These are phyloP conservation scores for Cercospora zeina DNA, from an alignment of 2,329 filamentous ascomycete species.

Conservation along the genomic window DNA sequence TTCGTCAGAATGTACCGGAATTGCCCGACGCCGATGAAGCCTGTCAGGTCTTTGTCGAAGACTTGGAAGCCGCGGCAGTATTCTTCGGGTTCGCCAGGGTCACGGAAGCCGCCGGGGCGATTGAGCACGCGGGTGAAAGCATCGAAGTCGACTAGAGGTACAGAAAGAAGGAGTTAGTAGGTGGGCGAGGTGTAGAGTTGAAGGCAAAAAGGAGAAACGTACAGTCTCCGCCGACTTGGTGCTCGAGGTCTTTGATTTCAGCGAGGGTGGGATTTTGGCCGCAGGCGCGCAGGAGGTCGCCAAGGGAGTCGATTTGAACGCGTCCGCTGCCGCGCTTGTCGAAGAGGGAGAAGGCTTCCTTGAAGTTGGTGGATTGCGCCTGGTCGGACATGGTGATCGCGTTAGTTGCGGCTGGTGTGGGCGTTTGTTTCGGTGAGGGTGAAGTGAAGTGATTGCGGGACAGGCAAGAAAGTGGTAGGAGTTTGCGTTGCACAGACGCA, in stretches of 20 bases:
- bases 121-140: slow-evolving; percentile 96
- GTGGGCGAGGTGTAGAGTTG: not conserved
- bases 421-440: not conserved
- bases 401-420: slow-evolving; percentile 22
- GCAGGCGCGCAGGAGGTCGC: slow-evolving; percentile 92
- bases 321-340: slow-evolving; percentile 98
- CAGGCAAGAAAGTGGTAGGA: not conserved
- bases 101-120: slow-evolving; percentile 95
- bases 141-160: slow-evolving; percentile 82
- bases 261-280: slow-evolving; percentile 95
- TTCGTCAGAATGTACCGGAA: slow-evolving; percentile 97
- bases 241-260: slow-evolving; percentile 91
- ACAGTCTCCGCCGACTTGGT: slow-evolving; percentile 88
- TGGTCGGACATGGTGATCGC: slow-evolving; percentile 44
- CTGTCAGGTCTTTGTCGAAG: slow-evolving; percentile 98
- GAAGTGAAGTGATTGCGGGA: not conserved
- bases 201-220: slow-evolving; percentile 49
- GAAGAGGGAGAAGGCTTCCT: slow-evolving; percentile 99
- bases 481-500: not conserved
- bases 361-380: slow-evolving; percentile 97
- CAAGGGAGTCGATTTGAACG: slow-evolving; percentile 80
- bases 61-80: slow-evolving; percentile 99
- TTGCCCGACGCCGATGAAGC: slow-evolving; percentile 96
- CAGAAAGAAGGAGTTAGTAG: slow-evolving; percentile 12
- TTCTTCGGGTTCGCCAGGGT: slow-evolving; percentile 95